phyloP scores from a whole-genome alignment of 2,329 filamentous ascomycete species.

The Fusarium phyllophilum region DNA sequence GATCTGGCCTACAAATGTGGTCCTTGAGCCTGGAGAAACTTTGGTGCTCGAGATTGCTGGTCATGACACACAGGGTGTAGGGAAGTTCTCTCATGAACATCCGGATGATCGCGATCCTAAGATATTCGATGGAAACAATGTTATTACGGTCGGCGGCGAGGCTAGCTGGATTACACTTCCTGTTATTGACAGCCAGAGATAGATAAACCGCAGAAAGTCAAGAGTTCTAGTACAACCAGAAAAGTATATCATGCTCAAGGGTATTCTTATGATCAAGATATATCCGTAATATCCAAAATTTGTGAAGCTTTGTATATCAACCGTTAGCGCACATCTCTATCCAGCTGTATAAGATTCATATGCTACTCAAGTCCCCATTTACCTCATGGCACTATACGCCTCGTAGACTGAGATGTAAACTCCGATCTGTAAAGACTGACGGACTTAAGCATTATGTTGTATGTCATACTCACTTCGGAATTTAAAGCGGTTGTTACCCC shows the following conservation, averaged over 20 bases:
- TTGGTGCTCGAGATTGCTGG: constrained; percentile 65
- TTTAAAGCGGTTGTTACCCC: background rate
- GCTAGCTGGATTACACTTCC: background rate
- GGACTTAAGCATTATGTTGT: accelerated
- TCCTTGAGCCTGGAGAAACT: constrained; percentile 57
- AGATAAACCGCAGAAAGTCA: accelerated
- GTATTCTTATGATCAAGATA: too few relatives aligned
- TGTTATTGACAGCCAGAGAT: background rate
- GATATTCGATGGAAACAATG: background rate
- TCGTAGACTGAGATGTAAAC: accelerated
- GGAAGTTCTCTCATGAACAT: constrained; percentile 64
- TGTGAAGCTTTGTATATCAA: too few relatives aligned
- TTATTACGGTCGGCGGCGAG: background rate
- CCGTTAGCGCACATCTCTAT: background rate
- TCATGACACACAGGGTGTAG: constrained; percentile 68
- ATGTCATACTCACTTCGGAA: background rate
- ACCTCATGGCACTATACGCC: background rate
- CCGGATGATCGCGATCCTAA: constrained; percentile 50
- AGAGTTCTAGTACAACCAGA: accelerated
- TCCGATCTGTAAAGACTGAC: background rate
- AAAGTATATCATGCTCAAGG: accelerated
- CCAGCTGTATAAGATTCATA: background rate
- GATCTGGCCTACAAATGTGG: constrained; percentile 71
- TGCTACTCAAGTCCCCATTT: too few relatives aligned
- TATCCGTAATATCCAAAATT: too few relatives aligned